Percentiles rank a stretch among this genome's conserved stretches.
Conservation (phyloP, 177 flowering plant genomes). For the Vitis hybrid region DNA sequence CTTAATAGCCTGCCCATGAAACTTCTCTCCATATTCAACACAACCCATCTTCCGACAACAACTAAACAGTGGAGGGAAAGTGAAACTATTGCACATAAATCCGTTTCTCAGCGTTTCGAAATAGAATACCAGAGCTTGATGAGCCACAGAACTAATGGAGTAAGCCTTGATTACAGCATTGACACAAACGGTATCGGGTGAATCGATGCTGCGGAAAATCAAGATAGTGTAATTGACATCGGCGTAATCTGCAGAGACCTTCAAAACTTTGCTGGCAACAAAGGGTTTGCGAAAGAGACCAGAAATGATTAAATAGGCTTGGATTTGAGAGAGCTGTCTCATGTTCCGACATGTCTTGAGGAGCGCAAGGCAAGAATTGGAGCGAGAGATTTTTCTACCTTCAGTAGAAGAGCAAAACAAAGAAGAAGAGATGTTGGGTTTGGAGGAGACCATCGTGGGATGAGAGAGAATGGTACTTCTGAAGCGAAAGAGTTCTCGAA, state of each 20-base stretch:
- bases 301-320: constrained; percentile 50
- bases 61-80: constrained; percentile 51
- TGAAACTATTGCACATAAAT: constrained; percentile 50
- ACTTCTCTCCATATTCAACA: constrained; percentile 34
- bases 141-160: constrained; percentile 27
- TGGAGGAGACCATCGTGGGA: constrained; percentile 10
- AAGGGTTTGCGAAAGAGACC: constrained; percentile 47
- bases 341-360: constrained; percentile 33
- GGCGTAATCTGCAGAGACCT: constrained; percentile 31
- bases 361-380: constrained; percentile 18
- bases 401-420: constrained; percentile 3
- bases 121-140: constrained; percentile 43
- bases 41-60: constrained; percentile 40
- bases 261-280: constrained; percentile 39
- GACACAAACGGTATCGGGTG: constrained; percentile 43
- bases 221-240: constrained; percentile 35
- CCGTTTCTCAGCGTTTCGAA: constrained; percentile 46
- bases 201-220: constrained; percentile 37
- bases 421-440: background rate
- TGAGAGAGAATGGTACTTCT: constrained; percentile 17
- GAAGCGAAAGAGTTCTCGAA: constrained; percentile 26
- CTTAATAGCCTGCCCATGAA: constrained; percentile 65
- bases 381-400: constrained; percentile 3
- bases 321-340: constrained; percentile 54
- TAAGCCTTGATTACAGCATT: constrained; percentile 59